Evolutionary conservation across 2,329 filamentous ascomycete species (phyloP), one percentile per base, ranked within the genome.

Genomic region (Endoconidiophora laricicola): DNA sequence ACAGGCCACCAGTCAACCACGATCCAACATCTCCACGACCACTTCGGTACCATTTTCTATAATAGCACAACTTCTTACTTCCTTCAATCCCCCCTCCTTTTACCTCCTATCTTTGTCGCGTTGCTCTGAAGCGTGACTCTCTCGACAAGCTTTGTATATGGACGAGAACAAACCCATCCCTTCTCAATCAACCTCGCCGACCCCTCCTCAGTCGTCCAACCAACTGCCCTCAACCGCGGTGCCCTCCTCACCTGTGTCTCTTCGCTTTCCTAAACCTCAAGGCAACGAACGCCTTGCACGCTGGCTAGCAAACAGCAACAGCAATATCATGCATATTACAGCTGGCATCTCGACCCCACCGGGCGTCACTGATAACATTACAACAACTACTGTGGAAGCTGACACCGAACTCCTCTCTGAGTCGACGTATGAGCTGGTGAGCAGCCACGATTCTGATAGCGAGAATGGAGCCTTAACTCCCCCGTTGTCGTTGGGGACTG

Each of bases 281-380:
- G 75, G 72, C 48, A 77, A 70, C 55, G 66, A 67, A 50, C 65
- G 68, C 46, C 70, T 79, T 39, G 74, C 74, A 57, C 71, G 73
- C 66, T 78, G 74, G 74, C 66, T 79, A 45, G 75, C 72, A 5
- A 70, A 68, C 48, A 77, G 73, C 57, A 69, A 73, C 26, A 72
- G 72, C 48, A 69, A 74, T 62, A 74, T 77, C 55, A 75, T 76
- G 71, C 66, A 33, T 14, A 26, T 38, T 36, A 26, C 49, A 38
- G 12, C 18, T 20, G 39, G 29, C 14, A 33, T 29, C 14, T 36
- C 49, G 12, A 29, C 44, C 12, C 39, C 49, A 14, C 24, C 49
- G 26, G 23, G 41, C 40, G 4, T 48, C 16, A 33, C 29, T 33
- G 29, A 33, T 33, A 33, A 33, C 29, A 39, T 52, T 22, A 40